Percentiles rank a stretch among this genome's conserved stretches.
Conservation (phyloP, 495 filamentous ascomycete genomes). For the Astrothelium macrocarpum region DNA sequence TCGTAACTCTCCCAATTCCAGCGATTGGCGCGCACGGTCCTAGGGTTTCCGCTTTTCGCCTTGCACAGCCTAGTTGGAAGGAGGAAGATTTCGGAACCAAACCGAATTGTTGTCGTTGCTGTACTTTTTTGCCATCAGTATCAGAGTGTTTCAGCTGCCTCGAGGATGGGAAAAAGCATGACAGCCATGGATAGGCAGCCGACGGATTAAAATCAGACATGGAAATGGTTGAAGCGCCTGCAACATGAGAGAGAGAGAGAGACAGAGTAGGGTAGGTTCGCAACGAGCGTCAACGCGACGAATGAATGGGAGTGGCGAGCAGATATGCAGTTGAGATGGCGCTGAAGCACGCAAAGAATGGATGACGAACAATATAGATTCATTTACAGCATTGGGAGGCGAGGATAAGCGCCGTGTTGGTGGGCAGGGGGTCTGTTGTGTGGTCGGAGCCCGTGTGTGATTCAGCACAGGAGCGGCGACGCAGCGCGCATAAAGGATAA, state of each 20-base stretch:
- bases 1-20: neutral
- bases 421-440: neutral
- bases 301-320: neutral
- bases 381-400: neutral
- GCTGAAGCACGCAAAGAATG: neutral
- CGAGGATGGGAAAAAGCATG: neutral
- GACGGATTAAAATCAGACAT: neutral
- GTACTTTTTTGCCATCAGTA: conserved; percentile 5
- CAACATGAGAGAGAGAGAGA: neutral
- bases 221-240: neutral
- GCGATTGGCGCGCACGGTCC: neutral
- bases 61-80: neutral
- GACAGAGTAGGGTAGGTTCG: neutral
- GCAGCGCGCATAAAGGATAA: neutral
- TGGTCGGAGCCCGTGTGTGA: neutral
- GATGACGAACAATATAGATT: neutral
- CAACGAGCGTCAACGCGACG: neutral
- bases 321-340: neutral
- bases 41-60: neutral
- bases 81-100: neutral
- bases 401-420: conserved; percentile 4
- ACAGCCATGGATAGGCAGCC: neutral
- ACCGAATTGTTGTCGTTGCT: neutral
- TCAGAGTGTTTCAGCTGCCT: neutral
- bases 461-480: neutral